These are phyloP conservation scores for Hymenoscyphus scutula DNA, from an alignment of 2,329 filamentous ascomycete genomes.

Conservation along the genomic window DNA sequence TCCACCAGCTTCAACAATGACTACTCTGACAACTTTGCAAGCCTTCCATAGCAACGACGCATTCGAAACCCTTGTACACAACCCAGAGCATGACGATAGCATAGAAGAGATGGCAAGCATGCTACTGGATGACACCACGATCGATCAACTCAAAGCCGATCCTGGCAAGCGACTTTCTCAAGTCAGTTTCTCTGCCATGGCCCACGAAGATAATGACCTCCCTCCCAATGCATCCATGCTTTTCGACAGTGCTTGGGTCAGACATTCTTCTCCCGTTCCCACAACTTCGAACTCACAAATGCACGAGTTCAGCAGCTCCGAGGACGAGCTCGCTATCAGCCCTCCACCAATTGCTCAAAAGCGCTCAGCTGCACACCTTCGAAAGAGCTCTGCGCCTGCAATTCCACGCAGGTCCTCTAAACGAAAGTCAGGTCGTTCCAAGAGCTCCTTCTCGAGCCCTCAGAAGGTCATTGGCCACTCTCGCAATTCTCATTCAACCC, in stretches of 20 bases:
- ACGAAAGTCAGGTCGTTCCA: slow-evolving; percentile 18
- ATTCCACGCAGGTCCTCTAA: slow-evolving; percentile 30
- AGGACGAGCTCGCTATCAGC: slow-evolving; percentile 5
- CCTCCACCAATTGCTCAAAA: background rate
- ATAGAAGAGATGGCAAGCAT: slow-evolving; percentile 29
- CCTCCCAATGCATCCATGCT: slow-evolving; percentile 20
- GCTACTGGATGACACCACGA: slow-evolving; percentile 26
- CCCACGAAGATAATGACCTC: slow-evolving; percentile 16
- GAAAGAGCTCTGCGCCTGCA: slow-evolving; percentile 22
- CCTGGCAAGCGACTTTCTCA: slow-evolving; percentile 21
- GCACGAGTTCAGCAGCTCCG: slow-evolving; percentile 10
- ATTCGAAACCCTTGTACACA: background rate
- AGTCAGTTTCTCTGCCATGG: slow-evolving; percentile 9
- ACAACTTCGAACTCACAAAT: slow-evolving; percentile 15
- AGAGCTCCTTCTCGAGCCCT: slow-evolving; percentile 13
- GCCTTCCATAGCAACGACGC: background rate
- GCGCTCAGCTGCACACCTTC: slow-evolving; percentile 9
- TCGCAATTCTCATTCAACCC: background rate
- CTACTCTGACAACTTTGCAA: background rate
- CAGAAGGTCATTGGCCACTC: background rate
- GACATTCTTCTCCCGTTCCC: slow-evolving; percentile 18
- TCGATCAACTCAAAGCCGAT: slow-evolving; percentile 18
- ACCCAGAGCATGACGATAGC: slow-evolving; percentile 20
- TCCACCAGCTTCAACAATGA: slow-evolving; percentile 8
- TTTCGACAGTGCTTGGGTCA: slow-evolving; percentile 26